Percentiles rank a stretch among this genome's conserved stretches.
phyloP scores from a whole-genome alignment of 768 basidiomycete genomes.

The Chiua virens region DNA sequence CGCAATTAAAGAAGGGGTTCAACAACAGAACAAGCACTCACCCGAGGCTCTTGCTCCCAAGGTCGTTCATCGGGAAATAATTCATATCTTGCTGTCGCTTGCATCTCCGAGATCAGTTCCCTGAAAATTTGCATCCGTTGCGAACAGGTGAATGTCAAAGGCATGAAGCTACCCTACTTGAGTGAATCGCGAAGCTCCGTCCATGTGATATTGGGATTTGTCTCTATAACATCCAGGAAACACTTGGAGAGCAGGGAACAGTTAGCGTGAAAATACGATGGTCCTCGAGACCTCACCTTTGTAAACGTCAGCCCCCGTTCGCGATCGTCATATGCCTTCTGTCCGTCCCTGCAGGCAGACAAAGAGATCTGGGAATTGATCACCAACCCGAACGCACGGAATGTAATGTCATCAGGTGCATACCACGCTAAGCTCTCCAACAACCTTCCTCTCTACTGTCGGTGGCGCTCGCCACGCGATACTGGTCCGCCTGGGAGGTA shows the following conservation, averaged over 20 bases:
- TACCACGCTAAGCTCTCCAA: slow-evolving; percentile 2
- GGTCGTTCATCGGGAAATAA: too few species aligned
- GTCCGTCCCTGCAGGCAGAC: slow-evolving; percentile 12
- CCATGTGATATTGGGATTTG: background rate
- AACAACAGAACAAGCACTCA: slow-evolving; percentile 7
- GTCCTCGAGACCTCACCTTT: background rate
- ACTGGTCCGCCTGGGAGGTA: slow-evolving; percentile 7
- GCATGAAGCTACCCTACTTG: background rate
- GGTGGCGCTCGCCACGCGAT: background rate
- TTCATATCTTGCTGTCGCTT: slow-evolving; percentile 11
- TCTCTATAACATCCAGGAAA: background rate
- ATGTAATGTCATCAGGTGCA: background rate
- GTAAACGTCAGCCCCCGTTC: slow-evolving; percentile 6
- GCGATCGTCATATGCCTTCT: slow-evolving; percentile 12
- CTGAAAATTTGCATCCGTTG: slow-evolving; percentile 2
- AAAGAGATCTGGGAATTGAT: slow-evolving; percentile 2
- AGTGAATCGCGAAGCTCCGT: background rate
- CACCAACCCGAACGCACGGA: background rate
- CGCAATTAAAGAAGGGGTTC: background rate
- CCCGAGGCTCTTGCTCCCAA: slow-evolving; percentile 21
- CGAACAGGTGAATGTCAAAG: background rate
- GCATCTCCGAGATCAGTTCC: slow-evolving; percentile 14
- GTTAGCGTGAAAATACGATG: background rate
- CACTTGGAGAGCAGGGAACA: background rate
- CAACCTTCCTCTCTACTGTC: background rate